These are phyloP conservation scores for Anthracocystis setariae DNA, from an alignment of 1,284 basidiomycete genomes.

Conservation along the genomic window DNA sequence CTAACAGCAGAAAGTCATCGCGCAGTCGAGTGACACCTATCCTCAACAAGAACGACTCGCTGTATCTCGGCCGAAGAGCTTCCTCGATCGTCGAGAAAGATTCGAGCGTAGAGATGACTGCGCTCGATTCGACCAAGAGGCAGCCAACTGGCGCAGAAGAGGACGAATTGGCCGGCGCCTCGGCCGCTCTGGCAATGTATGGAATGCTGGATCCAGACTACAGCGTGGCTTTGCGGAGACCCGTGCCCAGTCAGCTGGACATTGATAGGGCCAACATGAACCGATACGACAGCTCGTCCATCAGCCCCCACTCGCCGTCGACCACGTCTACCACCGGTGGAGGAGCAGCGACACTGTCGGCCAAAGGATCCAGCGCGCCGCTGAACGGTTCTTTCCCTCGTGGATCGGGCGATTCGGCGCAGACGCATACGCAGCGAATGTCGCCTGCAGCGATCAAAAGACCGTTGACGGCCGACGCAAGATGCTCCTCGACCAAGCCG, in stretches of 20 bases:
- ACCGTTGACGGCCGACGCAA: conserved; percentile 22
- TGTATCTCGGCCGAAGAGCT: conserved; percentile 13
- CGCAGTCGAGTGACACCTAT: conserved; percentile 24
- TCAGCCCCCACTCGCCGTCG: conserved; percentile 30
- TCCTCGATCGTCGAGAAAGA: conserved; percentile 39
- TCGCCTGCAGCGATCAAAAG: conserved; percentile 5
- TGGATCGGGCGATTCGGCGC: conserved; percentile 13
- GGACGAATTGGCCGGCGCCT: neutral
- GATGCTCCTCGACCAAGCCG: neutral
- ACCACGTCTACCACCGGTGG: conserved; percentile 13
- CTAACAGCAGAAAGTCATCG: conserved; percentile 21
- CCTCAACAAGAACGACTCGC: conserved; percentile 42
- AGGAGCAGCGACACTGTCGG: conserved; percentile 17
- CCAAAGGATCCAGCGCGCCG: conserved; percentile 18
- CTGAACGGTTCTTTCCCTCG: conserved; percentile 28
- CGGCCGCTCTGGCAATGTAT: conserved; percentile 11
- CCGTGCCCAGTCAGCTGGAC: conserved; percentile 23
- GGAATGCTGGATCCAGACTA: conserved; percentile 39
- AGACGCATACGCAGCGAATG: neutral
- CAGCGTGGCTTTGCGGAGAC: conserved; percentile 23
- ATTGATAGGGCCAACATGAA: conserved; percentile 21
- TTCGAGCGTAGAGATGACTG: conserved; percentile 29
- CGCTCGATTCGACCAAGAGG: conserved; percentile 8
- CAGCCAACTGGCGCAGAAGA: conserved; percentile 1
- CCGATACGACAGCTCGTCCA: conserved; percentile 14